Evolutionary conservation across 2,329 filamentous ascomycete species (phyloP), one percentile per base, ranked within the genome.

Genomic region (Cyphellophora attinorum): DNA sequence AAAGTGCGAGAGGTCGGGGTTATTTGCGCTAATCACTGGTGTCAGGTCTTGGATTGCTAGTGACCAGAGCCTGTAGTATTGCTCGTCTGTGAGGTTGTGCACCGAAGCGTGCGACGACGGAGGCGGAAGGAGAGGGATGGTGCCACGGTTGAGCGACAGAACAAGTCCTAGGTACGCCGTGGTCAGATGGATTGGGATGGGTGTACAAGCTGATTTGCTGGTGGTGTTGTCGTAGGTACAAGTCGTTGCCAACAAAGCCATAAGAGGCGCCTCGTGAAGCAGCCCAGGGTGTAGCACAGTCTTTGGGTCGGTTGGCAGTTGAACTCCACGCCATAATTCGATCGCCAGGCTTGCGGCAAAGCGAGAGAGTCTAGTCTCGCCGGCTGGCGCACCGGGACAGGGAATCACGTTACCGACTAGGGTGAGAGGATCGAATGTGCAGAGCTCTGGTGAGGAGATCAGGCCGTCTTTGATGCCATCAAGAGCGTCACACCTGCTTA

Each of bases 1-100:
- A 45, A 65, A 67, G 0, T 32, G 44, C 0, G 51, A 49, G 0
- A 67, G 49, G 38, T 65, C 54, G 2, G 60, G 54, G 28, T 61
- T 49, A 13, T 48, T 35, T 1, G 59, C 59, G 5, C 52, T 56
- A 10, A 64, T 59, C 21, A 60, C 52, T 2, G 48, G 46, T 12
- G 47, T 39, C 36, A 58, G 64, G 34, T 57, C 39, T 4, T 47
- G 38, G 3, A 41, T 31, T 0, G 54, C 56, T 15, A 40, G 33
- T 15, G 40, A 41, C 31, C 59, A 50, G 5, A 52, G 37, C 2
- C 30, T 15, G 13, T 52, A 45, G 33, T 47, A 53, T 11, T 53
- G 45, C 14, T 37, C 38, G 28, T 51, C 42, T 11, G 45, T 51
- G 31, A 66, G 52, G 3, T 48, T 53, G n/a, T 37, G 29, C 6